Evolutionary conservation across 768 basidiomycete species (phyloP).

Genomic region (Psilocybe tampanensis): DNA sequence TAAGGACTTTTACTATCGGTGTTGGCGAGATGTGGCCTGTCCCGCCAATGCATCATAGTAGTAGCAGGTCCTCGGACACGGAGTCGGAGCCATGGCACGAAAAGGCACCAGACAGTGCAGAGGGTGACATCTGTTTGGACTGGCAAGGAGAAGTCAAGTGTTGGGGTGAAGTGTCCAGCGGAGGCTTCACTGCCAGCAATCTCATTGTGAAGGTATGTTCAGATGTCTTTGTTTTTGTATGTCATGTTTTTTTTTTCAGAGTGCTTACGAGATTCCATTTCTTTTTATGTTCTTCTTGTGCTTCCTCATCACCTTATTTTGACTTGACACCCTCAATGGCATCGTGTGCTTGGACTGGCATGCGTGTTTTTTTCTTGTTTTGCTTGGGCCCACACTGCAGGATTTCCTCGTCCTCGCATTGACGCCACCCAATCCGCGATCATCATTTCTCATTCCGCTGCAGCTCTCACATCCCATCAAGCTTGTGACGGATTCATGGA

Average conservation of each 20-base stretch:
- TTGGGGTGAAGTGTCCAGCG: slow-evolving; percentile 37
- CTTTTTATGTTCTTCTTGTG: neutral
- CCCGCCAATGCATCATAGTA: slow-evolving; percentile 15
- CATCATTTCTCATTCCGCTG: slow-evolving; percentile 42
- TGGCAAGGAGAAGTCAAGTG: slow-evolving; percentile 58
- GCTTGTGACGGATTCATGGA: slow-evolving; percentile 58
- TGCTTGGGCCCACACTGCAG: slow-evolving; percentile 36
- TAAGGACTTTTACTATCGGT: slow-evolving; percentile 41
- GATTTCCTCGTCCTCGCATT: slow-evolving; percentile 58
- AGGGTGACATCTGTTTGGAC: slow-evolving; percentile 33
- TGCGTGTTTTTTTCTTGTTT: neutral
- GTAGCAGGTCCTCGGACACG: neutral
- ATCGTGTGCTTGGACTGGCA: neutral
- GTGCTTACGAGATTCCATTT: slow-evolving; percentile 7
- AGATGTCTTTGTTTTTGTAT: slow-evolving; percentile 11
- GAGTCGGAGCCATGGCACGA: too few relatives aligned
- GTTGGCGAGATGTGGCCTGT: slow-evolving; percentile 45
- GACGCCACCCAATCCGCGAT: slow-evolving; percentile 43
- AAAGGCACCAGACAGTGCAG: too few relatives aligned
- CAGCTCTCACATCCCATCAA: slow-evolving; percentile 53
- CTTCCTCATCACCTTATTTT: neutral
- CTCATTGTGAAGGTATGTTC: slow-evolving; percentile 50
- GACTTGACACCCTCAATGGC: neutral
- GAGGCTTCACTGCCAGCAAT: slow-evolving; percentile 45
- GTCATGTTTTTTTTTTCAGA: slow-evolving; percentile 1